Conservation (phyloP, 306 rosid genomes). For the Dryas alaskensis region DNA sequence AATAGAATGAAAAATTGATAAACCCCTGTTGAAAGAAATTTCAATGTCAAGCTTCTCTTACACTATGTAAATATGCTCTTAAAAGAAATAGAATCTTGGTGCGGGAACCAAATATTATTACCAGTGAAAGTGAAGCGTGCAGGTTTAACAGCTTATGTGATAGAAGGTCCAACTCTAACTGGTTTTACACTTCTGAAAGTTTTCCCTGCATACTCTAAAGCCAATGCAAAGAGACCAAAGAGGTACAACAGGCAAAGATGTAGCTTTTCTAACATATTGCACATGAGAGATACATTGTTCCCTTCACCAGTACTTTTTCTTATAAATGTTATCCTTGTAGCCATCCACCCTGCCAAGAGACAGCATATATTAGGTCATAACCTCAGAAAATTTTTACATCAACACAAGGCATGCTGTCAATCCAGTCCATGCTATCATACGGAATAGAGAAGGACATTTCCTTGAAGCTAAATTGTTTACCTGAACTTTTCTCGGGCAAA, state of each 20-base stretch:
- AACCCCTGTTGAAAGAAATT: constrained; percentile 17
- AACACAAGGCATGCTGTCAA: constrained; percentile 11
- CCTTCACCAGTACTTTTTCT: constrained; percentile 43
- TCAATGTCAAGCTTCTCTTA: neutral
- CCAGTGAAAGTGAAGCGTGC: constrained; percentile 22
- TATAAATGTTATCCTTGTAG: constrained; percentile 31
- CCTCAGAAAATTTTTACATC: neutral
- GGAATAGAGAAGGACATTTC: constrained; percentile 2
- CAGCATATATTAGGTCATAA: constrained; percentile 7
- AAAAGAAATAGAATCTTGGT: neutral
- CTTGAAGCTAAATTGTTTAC: constrained; percentile 39
- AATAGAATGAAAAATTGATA: neutral
- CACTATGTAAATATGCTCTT: neutral
- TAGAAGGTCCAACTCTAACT: constrained; percentile 56
- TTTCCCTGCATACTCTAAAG: constrained; percentile 45
- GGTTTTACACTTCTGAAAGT: constrained; percentile 54
- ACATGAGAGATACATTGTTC: constrained; percentile 31
- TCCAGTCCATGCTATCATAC: constrained; percentile 24
- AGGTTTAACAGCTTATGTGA: constrained; percentile 27
- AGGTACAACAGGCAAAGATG: constrained; percentile 50
- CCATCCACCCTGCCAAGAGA: constrained; percentile 64
- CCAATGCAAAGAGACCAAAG: constrained; percentile 52
- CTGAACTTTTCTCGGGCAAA: constrained; percentile 46
- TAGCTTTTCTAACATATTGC: constrained; percentile 41
- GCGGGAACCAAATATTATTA: constrained; percentile 20